phyloP scores from a whole-genome alignment of 2,329 filamentous ascomycete species.

The Furcasterigmium furcatum region DNA sequence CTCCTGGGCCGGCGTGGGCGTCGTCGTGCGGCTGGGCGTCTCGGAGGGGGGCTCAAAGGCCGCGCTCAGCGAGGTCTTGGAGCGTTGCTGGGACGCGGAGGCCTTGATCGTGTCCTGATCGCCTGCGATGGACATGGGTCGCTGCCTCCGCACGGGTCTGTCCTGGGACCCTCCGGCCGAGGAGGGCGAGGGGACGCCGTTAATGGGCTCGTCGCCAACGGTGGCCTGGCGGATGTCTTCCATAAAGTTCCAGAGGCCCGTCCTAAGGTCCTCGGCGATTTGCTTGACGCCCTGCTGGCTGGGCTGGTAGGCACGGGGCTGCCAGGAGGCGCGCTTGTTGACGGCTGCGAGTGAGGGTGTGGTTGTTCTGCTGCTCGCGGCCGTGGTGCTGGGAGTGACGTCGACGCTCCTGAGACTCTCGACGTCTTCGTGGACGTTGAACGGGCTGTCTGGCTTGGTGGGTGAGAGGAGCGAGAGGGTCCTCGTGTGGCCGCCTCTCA shows the following conservation, averaged over 20 bases:
- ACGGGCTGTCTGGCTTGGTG: slow-evolving; percentile 40
- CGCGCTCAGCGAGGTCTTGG: slow-evolving; percentile 31
- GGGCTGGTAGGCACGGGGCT: slow-evolving; percentile 44
- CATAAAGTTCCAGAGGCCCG: slow-evolving; percentile 90
- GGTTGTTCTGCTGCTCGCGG: slow-evolving; percentile 20
- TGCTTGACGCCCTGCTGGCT: slow-evolving; percentile 59
- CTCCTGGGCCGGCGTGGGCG: slow-evolving; percentile 8
- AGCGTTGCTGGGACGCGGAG: slow-evolving; percentile 31
- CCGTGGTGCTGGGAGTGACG: slow-evolving; percentile 20
- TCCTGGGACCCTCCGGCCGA: slow-evolving; percentile 3
- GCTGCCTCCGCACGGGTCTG: slow-evolving; percentile 5
- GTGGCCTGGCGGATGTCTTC: slow-evolving; percentile 95
- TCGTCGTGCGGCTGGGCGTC: slow-evolving; percentile 27
- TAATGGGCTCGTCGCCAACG: slow-evolving; percentile 86
- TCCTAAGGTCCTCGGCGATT: slow-evolving; percentile 83
- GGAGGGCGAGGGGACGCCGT: slow-evolving; percentile 33
- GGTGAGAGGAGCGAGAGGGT: slow-evolving; percentile 81
- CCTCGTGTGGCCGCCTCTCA: slow-evolving; percentile 62
- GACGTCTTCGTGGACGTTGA: slow-evolving; percentile 41
- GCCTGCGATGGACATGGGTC: slow-evolving; percentile 13
- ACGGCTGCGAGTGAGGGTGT: slow-evolving; percentile 33
- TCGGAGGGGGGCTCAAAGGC: slow-evolving; percentile 34
- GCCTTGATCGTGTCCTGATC: slow-evolving; percentile 47
- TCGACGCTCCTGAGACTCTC: slow-evolving; percentile 35
- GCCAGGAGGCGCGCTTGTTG: slow-evolving; percentile 58